phyloP scores from a whole-genome alignment of 371 early-diverging fungal genomes.

The Apophysomyces elegans region DNA sequence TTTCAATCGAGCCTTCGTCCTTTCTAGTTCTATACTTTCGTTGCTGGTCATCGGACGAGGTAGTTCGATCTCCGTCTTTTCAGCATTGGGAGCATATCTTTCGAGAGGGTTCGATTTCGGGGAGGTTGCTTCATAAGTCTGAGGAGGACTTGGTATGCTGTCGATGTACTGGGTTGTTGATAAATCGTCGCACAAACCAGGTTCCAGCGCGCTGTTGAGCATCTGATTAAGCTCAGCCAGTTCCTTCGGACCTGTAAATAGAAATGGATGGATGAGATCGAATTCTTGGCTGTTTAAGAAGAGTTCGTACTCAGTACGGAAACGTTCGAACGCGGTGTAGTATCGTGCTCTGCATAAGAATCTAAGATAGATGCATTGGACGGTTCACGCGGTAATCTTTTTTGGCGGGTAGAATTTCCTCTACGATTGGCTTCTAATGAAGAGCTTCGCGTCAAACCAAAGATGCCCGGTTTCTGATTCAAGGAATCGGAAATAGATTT shows the following conservation, averaged over 20 bases:
- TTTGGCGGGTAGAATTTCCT: neutral
- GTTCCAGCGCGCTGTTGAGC: conserved; percentile 19
- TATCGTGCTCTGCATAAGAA: conserved; percentile 13
- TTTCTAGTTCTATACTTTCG: conserved; percentile 23
- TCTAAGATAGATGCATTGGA: conserved; percentile 13
- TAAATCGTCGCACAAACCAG: conserved; percentile 3
- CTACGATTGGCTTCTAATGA: conserved; percentile 4
- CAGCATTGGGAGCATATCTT: neutral
- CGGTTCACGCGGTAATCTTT: conserved; percentile 3
- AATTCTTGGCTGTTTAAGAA: neutral
- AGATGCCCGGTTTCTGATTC: neutral
- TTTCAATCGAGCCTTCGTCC: conserved; percentile 31
- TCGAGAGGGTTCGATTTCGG: neutral
- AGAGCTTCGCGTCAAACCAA: conserved; percentile 7
- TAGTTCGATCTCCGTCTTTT: neutral
- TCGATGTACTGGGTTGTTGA: neutral
- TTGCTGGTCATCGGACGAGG: neutral
- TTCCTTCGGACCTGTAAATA: conserved; percentile 4
- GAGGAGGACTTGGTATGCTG: neutral
- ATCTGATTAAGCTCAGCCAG: conserved; percentile 23
- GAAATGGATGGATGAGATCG: neutral
- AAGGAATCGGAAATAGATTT: neutral
- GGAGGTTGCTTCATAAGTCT: neutral
- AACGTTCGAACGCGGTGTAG: neutral
- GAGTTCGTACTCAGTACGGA: conserved; percentile 8